Evolutionary conservation across 176 grass and related monocot genomes (phyloP).

Genomic region (Avena eriantha): DNA sequence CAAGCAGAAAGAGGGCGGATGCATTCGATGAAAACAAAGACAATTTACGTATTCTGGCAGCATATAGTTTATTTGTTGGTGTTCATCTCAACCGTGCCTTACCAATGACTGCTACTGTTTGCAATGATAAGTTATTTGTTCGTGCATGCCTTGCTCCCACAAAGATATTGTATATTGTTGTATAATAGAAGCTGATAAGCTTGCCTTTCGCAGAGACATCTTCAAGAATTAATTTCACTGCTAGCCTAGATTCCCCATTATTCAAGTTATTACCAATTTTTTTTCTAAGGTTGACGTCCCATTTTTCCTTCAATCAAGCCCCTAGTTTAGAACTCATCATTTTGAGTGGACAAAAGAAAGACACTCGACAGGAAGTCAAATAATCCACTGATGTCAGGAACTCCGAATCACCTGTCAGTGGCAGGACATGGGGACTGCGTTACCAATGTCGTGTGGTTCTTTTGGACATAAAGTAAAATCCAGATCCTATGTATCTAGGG

Average conservation of each 20-base stretch:
- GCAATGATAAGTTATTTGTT: not conserved
- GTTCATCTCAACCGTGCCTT: not conserved
- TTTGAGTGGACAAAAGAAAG: slow-evolving; percentile 4
- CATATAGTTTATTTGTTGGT: not conserved
- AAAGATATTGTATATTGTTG: not conserved
- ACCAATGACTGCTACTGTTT: slow-evolving; percentile 3
- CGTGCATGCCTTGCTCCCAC: slow-evolving; percentile 2
- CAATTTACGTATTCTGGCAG: not conserved
- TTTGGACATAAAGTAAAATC: not conserved
- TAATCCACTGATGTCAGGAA: not conserved
- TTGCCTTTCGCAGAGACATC: slow-evolving; percentile 9
- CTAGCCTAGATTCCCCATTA: not conserved
- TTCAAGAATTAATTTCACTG: not conserved
- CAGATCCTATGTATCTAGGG: not conserved
- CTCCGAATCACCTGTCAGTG: not conserved
- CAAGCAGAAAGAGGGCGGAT: not conserved
- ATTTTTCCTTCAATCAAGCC: not conserved
- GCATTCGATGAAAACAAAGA: not conserved
- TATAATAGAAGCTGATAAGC: slow-evolving; percentile 1
- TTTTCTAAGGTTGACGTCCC: not conserved
- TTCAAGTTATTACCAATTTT: not conserved
- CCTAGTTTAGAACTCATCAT: not conserved
- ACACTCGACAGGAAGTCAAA: not conserved
- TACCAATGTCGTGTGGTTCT: not conserved
- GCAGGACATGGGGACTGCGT: not conserved